Percentiles rank a stretch among this genome's conserved stretches.
These are phyloP conservation scores for Casuarina equisetifolia DNA, from an alignment of 306 rosid genomes.

Conservation along the genomic window DNA sequence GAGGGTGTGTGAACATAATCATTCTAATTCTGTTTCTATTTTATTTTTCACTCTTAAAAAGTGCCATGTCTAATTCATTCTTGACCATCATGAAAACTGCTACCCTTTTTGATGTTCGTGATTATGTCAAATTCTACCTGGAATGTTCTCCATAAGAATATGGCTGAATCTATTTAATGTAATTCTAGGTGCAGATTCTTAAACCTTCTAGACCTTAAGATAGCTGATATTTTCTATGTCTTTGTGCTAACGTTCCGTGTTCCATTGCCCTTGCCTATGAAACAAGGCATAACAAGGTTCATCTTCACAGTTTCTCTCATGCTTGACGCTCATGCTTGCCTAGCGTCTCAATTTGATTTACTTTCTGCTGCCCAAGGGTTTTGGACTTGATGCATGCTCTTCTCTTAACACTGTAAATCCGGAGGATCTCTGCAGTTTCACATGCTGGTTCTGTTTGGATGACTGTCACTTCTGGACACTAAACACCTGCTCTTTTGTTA, in stretches of 20 bases:
- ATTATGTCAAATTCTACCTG: neutral
- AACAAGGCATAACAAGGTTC: neutral
- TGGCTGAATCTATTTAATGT: neutral
- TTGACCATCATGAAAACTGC: neutral
- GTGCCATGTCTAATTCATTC: slow-evolving; percentile 5
- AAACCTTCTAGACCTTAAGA: neutral
- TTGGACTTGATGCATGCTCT: neutral
- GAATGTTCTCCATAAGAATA: neutral
- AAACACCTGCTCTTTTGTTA: neutral
- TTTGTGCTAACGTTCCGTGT: neutral
- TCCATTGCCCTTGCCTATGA: neutral
- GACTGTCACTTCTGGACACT: neutral
- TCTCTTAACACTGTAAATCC: neutral
- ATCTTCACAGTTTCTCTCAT: neutral
- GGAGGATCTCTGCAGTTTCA: neutral
- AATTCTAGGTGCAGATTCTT: neutral
- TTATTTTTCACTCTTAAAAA: slow-evolving; percentile 18
- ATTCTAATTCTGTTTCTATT: neutral
- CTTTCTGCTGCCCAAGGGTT: neutral
- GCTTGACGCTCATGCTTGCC: neutral
- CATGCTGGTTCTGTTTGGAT: neutral
- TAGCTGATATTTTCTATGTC: neutral
- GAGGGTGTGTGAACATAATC: slow-evolving; percentile 60
- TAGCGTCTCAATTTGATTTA: no score
- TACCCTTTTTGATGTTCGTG: neutral